Conservation (phyloP, 2,329 filamentous ascomycete species). For the Beauveria asiatica region DNA sequence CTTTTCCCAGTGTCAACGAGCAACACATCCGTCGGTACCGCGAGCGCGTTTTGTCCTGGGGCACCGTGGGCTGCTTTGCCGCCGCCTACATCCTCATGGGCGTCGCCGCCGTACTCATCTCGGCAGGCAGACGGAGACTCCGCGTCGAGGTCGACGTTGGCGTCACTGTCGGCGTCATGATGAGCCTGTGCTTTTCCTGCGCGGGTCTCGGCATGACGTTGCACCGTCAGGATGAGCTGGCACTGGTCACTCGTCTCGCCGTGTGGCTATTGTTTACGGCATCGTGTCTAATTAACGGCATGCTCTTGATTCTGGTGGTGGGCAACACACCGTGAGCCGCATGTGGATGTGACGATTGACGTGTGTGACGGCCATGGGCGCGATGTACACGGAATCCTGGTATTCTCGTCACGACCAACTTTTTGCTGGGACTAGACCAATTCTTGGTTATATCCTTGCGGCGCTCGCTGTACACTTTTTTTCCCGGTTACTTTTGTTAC, state of each 20-base stretch:
- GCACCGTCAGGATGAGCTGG: constrained; percentile 38
- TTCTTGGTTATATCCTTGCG: too few species aligned
- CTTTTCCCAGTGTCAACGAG: constrained; percentile 42
- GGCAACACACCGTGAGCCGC: constrained; percentile 27
- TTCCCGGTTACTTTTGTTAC: background rate
- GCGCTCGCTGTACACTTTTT: background rate
- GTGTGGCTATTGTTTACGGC: constrained; percentile 29
- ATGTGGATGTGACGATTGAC: too few species aligned
- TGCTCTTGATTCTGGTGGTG: constrained; percentile 34
- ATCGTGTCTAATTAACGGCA: constrained; percentile 34
- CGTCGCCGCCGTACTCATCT: constrained; percentile 56
- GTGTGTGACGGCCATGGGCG: too few species aligned
- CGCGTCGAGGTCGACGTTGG: constrained; percentile 65
- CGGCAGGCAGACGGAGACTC: constrained; percentile 59
- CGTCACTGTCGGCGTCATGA: constrained; percentile 59
- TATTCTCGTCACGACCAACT: too few species aligned
- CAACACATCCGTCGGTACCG: constrained; percentile 42
- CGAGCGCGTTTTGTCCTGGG: constrained; percentile 47
- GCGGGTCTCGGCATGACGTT: constrained; percentile 51
- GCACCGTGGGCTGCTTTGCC: constrained; percentile 45
- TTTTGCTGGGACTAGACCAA: too few species aligned
- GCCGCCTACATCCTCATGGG: constrained; percentile 55
- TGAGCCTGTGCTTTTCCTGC: constrained; percentile 56
- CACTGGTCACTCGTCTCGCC: constrained; percentile 34
- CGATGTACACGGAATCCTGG: too few species aligned